Base-by-base conservation (phyloP, 2,329 filamentous ascomycete species). In the Chrysosporium keratinophilum region DNA sequence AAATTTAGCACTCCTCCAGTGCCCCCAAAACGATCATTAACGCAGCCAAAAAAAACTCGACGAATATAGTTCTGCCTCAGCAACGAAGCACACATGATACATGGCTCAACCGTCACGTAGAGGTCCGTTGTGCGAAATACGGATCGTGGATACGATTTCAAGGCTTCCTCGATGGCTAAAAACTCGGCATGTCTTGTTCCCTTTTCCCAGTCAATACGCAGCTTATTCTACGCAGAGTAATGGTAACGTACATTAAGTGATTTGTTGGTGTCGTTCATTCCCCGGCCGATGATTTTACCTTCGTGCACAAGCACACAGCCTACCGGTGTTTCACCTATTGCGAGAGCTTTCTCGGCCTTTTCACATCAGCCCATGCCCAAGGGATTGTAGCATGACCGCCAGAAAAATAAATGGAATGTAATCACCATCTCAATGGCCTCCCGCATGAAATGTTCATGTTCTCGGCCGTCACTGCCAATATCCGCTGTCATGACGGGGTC, bases 91-190 rank as follows among this genome's bases (percentile, higher is more conserved):
- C 93, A 98, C 93, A 98, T 98, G 73, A 98, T 88, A 69, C 93
- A 98, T 3, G 93, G 93, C 71, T 98, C 94, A 52, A 98, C 91
- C 0, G 93, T 98, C 47, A 98, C 93, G 69, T 98, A 98, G 50
- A 98, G 80, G 64, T 85, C 82, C 9, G 83, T 85, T 59, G 90
- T 80, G 39, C 75, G 76, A 61, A 97, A 76, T 58, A 91, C 80
- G 11, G 77, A 78, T 34, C 81, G 78, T 51, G 84, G 78, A 60
- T 93, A 78, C 50, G 76, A 77, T 19, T 78, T 72, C 44, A 87
- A 74, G 60, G 85, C 80, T 58, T 81, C 72, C 54, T 79, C 76
- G 51, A 98, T 78, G 46, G 90, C 93, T 71, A 97, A 84, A 65
- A 97, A 94, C 68, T 98, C 93, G 43, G 93, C 93, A 69, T 98